Percentiles rank a stretch among this genome's conserved stretches.
Conservation (phyloP, 2,329 filamentous ascomycete genomes). For the Pseudogymnoascus sp. region DNA sequence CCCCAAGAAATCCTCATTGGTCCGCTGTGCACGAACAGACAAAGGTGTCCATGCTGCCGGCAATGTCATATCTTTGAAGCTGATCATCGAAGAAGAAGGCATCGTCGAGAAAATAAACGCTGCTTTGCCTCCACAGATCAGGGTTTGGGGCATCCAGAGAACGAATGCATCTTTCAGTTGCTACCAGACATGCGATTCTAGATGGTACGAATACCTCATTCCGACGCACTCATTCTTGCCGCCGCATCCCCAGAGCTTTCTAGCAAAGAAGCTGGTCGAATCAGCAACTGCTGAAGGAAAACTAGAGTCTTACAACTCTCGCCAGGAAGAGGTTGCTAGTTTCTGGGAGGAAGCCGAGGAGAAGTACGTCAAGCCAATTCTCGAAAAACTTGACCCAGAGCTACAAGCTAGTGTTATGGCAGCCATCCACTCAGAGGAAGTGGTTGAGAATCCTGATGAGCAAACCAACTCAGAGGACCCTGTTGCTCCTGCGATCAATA, state of each 20-base stretch:
- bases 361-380: slow-evolving; percentile 65
- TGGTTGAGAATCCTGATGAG: slow-evolving; percentile 20
- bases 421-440: slow-evolving; percentile 43
- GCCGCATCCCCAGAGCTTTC: slow-evolving; percentile 77
- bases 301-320: slow-evolving; percentile 56
- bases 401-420: slow-evolving; percentile 55
- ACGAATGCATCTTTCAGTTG: slow-evolving; percentile 89
- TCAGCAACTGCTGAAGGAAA: slow-evolving; percentile 65
- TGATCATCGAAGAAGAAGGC: slow-evolving; percentile 87
- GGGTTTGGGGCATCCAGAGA: slow-evolving; percentile 86
- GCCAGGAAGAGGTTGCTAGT: slow-evolving; percentile 67
- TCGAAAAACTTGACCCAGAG: slow-evolving; percentile 54
- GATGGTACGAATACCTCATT: slow-evolving; percentile 96
- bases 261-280: slow-evolving; percentile 77
- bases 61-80: slow-evolving; percentile 88
- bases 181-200: slow-evolving; percentile 88
- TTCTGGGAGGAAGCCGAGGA: slow-evolving; percentile 84
- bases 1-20: slow-evolving; percentile 89
- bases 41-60: slow-evolving; percentile 96
- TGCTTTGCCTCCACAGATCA: slow-evolving; percentile 76
- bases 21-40: slow-evolving; percentile 90
- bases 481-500: slow-evolving; percentile 13
- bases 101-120: slow-evolving; percentile 88
- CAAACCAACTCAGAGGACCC: slow-evolving; percentile 17
- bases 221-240: slow-evolving; percentile 88